phyloP scores from a whole-genome alignment of 176 grass and related monocot species.

The Carex kokanica region DNA sequence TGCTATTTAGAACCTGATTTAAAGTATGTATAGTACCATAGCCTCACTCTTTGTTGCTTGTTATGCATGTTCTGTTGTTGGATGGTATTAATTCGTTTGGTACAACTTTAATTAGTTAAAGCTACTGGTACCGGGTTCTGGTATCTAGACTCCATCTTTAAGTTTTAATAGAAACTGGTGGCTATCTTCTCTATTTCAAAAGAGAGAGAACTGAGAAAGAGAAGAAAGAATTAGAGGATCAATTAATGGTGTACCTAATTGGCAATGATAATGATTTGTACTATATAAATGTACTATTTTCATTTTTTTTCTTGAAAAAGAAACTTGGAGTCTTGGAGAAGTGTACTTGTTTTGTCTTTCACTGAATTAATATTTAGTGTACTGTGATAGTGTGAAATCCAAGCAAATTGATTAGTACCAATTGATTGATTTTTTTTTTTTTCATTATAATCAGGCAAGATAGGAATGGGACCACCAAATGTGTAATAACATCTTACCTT shows the following conservation, averaged over 20 bases:
- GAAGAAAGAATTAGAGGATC: neutral
- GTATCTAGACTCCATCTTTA: no score
- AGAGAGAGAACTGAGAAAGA: neutral
- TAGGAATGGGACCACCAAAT: neutral
- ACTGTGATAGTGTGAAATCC: neutral
- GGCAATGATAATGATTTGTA: neutral
- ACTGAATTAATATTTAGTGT: neutral
- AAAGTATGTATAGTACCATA: no score
- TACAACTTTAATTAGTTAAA: no score
- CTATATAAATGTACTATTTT: neutral
- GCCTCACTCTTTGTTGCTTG: no score
- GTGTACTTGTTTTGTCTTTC: slow-evolving; percentile 1
- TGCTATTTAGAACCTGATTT: no score
- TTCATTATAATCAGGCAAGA: neutral
- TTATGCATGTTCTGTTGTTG: no score
- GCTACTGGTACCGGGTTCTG: no score
- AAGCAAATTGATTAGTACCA: neutral
- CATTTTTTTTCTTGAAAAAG: neutral
- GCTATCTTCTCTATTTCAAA: no score
- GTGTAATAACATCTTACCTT: neutral
- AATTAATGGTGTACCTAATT: slow-evolving; percentile 4
- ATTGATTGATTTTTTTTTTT: neutral
- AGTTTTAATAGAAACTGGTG: no score
- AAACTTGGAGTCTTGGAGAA: no score
- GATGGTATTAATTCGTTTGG: no score